These are phyloP conservation scores for Solanum hybrid DNA, from an alignment of 305 asterid species.

Conservation along the genomic window DNA sequence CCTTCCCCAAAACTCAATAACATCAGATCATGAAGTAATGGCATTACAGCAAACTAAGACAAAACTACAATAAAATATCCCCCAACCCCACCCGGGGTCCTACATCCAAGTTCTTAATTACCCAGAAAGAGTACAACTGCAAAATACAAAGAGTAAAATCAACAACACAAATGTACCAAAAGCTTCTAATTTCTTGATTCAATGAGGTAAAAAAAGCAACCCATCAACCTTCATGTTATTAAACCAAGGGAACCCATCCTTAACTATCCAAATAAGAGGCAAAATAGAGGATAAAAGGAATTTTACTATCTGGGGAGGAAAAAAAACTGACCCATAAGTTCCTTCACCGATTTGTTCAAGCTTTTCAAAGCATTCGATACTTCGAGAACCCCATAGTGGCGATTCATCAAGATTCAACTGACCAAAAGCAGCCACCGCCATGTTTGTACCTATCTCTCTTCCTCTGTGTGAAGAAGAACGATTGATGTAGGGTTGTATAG, in stretches of 20 bases:
- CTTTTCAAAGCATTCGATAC: slow-evolving; percentile 86
- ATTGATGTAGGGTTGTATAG: neutral
- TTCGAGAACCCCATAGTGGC: slow-evolving; percentile 89
- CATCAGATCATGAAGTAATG: neutral
- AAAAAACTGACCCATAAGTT: slow-evolving; percentile 60
- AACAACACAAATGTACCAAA: neutral
- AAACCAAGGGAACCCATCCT: neutral
- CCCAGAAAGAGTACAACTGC: neutral
- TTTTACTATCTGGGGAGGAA: neutral
- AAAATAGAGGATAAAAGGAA: neutral
- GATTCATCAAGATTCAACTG: slow-evolving; percentile 64
- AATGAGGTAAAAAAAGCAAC: neutral
- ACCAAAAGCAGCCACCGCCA: slow-evolving; percentile 46
- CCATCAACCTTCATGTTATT: neutral
- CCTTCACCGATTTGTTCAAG: slow-evolving; percentile 99
- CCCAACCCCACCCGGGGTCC: neutral
- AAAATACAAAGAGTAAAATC: neutral
- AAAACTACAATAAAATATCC: neutral
- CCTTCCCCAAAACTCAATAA: neutral
- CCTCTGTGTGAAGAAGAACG: neutral
- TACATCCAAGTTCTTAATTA: neutral
- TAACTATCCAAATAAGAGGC: neutral
- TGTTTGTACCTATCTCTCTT: neutral
- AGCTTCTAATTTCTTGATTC: neutral
- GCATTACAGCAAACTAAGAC: neutral